A percentile compares a stretch with the other conserved stretches of the same genome.
These are phyloP conservation scores for Nephelium lappaceum DNA, from an alignment of 345 rosid genomes.

Conservation along the genomic window DNA sequence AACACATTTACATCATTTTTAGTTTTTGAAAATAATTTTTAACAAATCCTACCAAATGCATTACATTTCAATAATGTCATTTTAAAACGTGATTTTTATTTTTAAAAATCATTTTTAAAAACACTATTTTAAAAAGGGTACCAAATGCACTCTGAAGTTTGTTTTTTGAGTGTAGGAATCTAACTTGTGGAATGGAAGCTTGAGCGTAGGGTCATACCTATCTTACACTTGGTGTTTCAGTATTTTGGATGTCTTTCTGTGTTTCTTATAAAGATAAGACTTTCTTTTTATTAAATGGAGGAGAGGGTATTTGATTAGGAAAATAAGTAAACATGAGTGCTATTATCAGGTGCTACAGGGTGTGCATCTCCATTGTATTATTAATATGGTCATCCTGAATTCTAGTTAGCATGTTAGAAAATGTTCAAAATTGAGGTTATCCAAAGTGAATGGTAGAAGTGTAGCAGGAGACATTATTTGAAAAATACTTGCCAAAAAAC, in stretches of 20 bases:
- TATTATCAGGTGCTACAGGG: background rate
- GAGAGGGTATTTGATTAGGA: background rate
- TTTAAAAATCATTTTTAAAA: no score
- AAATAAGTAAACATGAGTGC: background rate
- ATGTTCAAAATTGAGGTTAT: background rate
- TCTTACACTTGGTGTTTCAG: background rate
- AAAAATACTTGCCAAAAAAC: background rate
- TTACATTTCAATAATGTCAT: no score
- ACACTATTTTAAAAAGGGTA: no score
- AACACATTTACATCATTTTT: no score
- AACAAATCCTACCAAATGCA: no score
- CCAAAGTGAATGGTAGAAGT: background rate
- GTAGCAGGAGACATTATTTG: background rate
- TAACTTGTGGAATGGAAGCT: background rate
- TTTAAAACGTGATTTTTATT: no score
- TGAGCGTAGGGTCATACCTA: background rate
- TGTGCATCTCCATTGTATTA: background rate
- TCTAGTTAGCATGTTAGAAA: background rate
- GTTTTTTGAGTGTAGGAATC: background rate
- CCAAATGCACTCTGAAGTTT: background rate
- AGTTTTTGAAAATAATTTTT: no score
- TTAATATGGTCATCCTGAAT: background rate
- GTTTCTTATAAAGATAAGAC: background rate
- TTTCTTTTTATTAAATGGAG: background rate
- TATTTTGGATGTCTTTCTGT: background rate